Base-by-base conservation (phyloP, 768 basidiomycete species). In the Phylloporus scabripes region DNA sequence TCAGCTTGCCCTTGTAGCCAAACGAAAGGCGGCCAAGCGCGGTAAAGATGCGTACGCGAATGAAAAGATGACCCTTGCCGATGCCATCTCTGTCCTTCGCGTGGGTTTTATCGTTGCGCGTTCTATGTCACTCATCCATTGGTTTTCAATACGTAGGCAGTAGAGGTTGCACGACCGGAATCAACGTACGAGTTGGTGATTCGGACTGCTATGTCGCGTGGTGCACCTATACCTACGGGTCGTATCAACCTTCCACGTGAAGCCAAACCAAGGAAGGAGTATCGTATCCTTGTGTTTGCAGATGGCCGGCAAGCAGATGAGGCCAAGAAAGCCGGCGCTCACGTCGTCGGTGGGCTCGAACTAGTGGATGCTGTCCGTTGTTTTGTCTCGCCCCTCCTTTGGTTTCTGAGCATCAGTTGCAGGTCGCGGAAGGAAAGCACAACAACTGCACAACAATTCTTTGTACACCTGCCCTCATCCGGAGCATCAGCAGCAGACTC, bases 221-320 rank as follows among this genome's bases (percentile, higher is more conserved):
- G 90, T 57, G 74, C 85, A 38, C 78, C 88, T 23, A 83, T 95
- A 15, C 88, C 95, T 8, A 89, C 91, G 63, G 96, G 96, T 3
- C 87, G 92, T 54, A 82, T 93, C 44, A 84, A 79, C 56, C 77
- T 97, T 42, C 92, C 93, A 0, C 74, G 82, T 42, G 90, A 94
- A 59, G 79, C 86, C 33, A 90, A 89, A 60, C 66, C 79, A 23
- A 82, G 79, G 58, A 61, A 74, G 29, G 79, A 83, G 58, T 87
- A 89, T 52, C 82, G 78, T 48, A 83, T 98, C 46, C 76, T 96
- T n/a, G 92, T 95, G 26, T 97, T 98, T 60, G 93, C 93, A 4
- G 89, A 92, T 57, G 91, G 91, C 5, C 74, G 81, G 48, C 75
- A 79, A 44, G 90, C 86, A 15, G 87, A 90, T 17, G 83, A 87